Conservation (phyloP, 495 filamentous ascomycete genomes). For the Chaetomidium leptoderma region DNA sequence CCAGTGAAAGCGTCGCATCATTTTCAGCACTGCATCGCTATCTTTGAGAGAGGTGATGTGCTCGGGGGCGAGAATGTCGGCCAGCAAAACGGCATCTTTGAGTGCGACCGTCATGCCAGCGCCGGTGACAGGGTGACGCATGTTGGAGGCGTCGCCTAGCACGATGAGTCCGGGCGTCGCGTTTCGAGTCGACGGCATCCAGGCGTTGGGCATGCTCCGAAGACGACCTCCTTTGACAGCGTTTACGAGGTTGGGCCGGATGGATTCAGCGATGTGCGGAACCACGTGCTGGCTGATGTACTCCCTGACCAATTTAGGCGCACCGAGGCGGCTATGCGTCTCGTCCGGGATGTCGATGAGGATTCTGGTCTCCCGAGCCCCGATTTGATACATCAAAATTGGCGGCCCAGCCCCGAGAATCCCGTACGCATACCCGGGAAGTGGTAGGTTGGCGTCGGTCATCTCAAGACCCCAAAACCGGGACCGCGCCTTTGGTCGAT, state of each 20-base stretch:
- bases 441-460: conserved; percentile 4
- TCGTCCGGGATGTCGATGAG: conserved; percentile 20
- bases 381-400: conserved; percentile 19
- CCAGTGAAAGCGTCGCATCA: conserved; percentile 15
- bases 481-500: conserved; percentile 14
- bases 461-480: conserved; percentile 19
- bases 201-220: conserved; percentile 19
- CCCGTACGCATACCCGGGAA: conserved; percentile 7
- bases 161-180: conserved; percentile 12
- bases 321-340: background rate
- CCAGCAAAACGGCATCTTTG: conserved; percentile 15
- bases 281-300: conserved; percentile 12
- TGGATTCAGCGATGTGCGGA: background rate
- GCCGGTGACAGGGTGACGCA: conserved; percentile 21
- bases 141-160: conserved; percentile 18
- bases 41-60: conserved; percentile 3
- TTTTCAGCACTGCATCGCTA: background rate
- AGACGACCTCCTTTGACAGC: conserved; percentile 9
- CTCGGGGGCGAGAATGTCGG: background rate
- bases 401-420: conserved; percentile 13
- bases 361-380: conserved; percentile 11
- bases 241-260: conserved; percentile 4
- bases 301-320: background rate
- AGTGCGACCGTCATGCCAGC: conserved; percentile 21
- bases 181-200: conserved; percentile 13